Evolutionary conservation across 129 eudicot species (phyloP), one percentile per base, ranked within the genome.

Genomic region (Flaveria brownii): DNA sequence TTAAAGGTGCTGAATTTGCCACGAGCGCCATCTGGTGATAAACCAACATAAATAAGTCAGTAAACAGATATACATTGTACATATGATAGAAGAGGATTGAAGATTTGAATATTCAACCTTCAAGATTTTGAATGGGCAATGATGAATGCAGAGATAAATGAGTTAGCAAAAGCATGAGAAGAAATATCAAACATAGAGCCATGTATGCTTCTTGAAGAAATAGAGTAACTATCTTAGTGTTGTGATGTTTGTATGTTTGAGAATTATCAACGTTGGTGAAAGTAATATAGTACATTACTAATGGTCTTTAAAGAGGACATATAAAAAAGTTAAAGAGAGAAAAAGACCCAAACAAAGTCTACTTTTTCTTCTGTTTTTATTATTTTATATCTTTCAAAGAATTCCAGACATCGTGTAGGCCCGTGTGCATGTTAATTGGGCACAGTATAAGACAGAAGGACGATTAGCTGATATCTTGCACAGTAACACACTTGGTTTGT

Each of bases 161-260:
- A 82, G 83, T 76, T 28, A 60, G 85, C n/a, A 81, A 39, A 78
- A 74, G 88, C 75, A 84, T 80, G 63, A 76, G 82, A 75, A 84
- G 77, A 61, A 80, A 77, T 57, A 72, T 74, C 61, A 79, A 86
- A 68, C 82, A 82, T 26, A 72, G 42, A 46, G 82, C 71, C 86
- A 82, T 82, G 12, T 43, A 62, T 43, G 75, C 56, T 52, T 54
- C 46, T 64, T 63, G 57, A 55, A 77, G 41, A 63, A 47, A 52
- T 55, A 25, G 30, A 25, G 20, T 41, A 43, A 59, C 43, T 60
- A 25, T 9, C 42, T 30, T 41, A 36, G 69, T 74, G 70, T 59
- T 74, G 64, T 56, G 71, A 59, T 59, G 59, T 36, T 4, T 74
- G 46, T 43, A 66, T 45, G 69, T 56, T 54, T 23, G 49, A 39